Base-by-base conservation (phyloP, 1,284 basidiomycete species). In the Papiliotrema flavescens region DNA sequence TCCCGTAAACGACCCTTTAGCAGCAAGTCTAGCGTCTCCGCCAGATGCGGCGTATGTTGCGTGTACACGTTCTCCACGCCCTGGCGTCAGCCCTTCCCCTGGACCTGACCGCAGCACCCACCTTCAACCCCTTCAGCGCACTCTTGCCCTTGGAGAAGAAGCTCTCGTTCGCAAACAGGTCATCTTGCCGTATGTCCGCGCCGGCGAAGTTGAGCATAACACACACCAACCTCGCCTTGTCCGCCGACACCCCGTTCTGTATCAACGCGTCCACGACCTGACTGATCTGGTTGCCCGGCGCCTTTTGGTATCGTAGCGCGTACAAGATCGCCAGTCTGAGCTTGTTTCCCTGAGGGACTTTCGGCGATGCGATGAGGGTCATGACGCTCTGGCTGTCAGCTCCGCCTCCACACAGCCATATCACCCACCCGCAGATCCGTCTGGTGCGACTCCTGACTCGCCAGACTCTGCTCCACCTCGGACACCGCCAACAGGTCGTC, bases 31-130 rank as follows among this genome's bases (percentile, higher is more conserved):
- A 98, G 78, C 5, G 95, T 98, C 69, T 97, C 86, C 0, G 88
- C 85, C 2, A 99, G 80, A 74, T 96, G 93, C 9, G 96, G 96
- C 15, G 87, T 88, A 69, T 98, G 96, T 69, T 98, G 96, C 53
- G 94, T 99, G 71, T 98, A 99, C 8, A 98, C 95, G 68, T 99
- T 99, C 75, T 99, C 96, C 6, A 98, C 96, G 7, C 96, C 96
- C 88, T 91, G 54, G 0, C 23, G 17, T 46, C 50, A 56, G 51
- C 45, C 53, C 28, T 42, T 2, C 3, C n/a, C 22, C 17, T 15
- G 7, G 37, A n/a, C 13, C 24, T 17, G 35, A 17, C 24, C 9
- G 9, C 7, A 14, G 7, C 20, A 60, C 74, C 35, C 55, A 89
- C 89, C 80, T 97, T 97, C 53, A 98, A 79, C 1, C 96, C 96